A percentile compares a stretch with the other conserved stretches of the same genome.
phyloP scores from a whole-genome alignment of 106 monocot genomes.

The Dendrobium nobile region DNA sequence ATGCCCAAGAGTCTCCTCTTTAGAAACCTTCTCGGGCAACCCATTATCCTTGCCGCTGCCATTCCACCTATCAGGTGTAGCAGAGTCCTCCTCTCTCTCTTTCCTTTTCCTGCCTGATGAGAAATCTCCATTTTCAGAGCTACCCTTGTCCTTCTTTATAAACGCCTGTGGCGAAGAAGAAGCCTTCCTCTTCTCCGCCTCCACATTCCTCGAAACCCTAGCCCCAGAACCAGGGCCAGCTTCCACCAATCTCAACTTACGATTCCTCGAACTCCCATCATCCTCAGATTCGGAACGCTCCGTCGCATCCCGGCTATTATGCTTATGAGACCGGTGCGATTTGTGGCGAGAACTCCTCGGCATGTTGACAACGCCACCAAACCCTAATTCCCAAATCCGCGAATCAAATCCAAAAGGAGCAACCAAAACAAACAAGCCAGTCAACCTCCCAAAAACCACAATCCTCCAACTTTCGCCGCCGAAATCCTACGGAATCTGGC shows the following conservation, averaged over 20 bases:
- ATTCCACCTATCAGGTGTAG: conserved; percentile 34
- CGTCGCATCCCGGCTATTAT: conserved; percentile 8
- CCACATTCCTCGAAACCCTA: conserved; percentile 43
- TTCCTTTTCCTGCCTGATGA: conserved; percentile 24
- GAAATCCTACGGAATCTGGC: not conserved
- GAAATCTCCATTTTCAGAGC: conserved; percentile 14
- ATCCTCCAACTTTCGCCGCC: not conserved
- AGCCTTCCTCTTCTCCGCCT: conserved; percentile 26
- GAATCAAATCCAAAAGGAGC: not conserved
- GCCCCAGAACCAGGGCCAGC: conserved; percentile 1
- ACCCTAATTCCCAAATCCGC: conserved; percentile 11
- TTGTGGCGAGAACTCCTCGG: conserved; percentile 36
- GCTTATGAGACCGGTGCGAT: conserved; percentile 25
- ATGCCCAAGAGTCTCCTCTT: conserved; percentile 21
- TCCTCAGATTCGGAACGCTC: conserved; percentile 32
- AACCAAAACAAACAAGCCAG: not conserved
- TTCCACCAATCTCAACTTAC: conserved; percentile 16
- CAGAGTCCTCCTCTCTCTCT: conserved; percentile 22
- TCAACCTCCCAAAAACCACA: not conserved
- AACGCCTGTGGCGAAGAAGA: not conserved
- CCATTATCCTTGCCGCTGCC: conserved; percentile 28
- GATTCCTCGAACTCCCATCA: conserved; percentile 22
- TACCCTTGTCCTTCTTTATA: conserved; percentile 10
- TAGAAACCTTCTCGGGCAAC: conserved; percentile 25
- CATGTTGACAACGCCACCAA: conserved; percentile 20